Percentiles rank a stretch among this genome's conserved stretches.
Conservation (phyloP, 441 rosid species). For the Aleurites moluccanus region DNA sequence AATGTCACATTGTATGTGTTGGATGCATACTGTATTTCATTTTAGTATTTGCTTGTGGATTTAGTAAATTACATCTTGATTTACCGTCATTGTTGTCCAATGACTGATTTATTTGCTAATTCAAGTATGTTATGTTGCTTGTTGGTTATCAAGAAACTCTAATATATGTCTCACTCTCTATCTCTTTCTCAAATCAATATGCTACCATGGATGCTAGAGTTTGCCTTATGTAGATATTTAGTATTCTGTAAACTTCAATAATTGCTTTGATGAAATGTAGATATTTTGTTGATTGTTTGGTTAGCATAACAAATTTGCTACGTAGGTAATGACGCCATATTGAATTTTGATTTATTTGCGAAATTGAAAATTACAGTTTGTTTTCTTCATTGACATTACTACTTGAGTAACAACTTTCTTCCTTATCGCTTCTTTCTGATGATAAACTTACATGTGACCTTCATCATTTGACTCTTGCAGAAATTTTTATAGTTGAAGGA, state of each 20-base stretch:
- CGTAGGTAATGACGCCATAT: neutral
- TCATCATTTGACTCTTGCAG: conserved; percentile 37
- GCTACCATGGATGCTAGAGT: neutral
- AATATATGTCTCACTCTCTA: neutral
- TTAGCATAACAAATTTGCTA: neutral
- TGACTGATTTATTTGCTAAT: neutral
- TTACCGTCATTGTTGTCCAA: conserved; percentile 1
- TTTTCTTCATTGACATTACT: conserved; percentile 7
- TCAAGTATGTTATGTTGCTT: neutral
- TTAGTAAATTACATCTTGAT: neutral
- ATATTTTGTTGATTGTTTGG: neutral
- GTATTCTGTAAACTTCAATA: neutral
- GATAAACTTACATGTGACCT: neutral
- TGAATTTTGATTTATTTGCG: conserved; percentile 5
- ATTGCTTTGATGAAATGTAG: neutral
- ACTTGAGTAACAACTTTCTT: neutral
- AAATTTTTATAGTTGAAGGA: conserved; percentile 97
- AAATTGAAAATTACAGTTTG: neutral
- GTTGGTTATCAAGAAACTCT: conserved; percentile 8
- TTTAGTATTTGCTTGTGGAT: neutral
- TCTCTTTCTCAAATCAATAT: neutral
- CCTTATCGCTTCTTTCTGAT: neutral
- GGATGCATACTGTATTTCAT: neutral
- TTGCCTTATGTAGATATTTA: neutral
- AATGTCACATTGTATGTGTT: neutral